Evolutionary conservation across 208 protist genomes (phyloP), one percentile per base, ranked within the genome.

Genomic region (Leishmania guyanensis): DNA sequence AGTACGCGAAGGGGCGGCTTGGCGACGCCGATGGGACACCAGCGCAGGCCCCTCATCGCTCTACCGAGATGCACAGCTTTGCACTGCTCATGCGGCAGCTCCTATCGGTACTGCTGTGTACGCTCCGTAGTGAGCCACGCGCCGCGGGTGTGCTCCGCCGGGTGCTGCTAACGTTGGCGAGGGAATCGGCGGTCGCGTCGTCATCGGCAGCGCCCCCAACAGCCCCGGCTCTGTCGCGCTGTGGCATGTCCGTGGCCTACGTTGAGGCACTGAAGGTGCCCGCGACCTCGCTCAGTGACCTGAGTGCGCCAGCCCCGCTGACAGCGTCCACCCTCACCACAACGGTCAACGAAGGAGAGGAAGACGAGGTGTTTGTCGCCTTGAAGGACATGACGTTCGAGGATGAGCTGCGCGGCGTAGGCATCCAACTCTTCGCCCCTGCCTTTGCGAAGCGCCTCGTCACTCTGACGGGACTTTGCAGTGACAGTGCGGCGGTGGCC

Each of bases 251-350:
- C 0, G 56, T 82, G 29, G 54, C 77, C 39, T 86, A 86, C 66
- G 78, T 86, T 16, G 50, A 86, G 53, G 58, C 82, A 6, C 77
- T 86, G 53, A 86, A 72, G 66, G 78, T 86, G 20, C 82, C 82
- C 1, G 82, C 78, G 5, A 60, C 72, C 3, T 51, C 54, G 12
- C 62, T 86, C 54, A 80, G 77, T 70, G 82, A 86, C 75, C 62
- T 86, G 6, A 64, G 72, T 17, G 78, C 68, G 20, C 82, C 82
- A 5, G 22, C 54, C 3, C 1, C 54, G 26, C 48, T 77, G 51
- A 43, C 69, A 22, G 10, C 20, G 26, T 33, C 50, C 33, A 43
- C 53, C 33, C 72, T 60, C 72, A 20, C 48, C 51, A 39, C 72
- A 22, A 51, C 3, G 16, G 53, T 14, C 76, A 48, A 39, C 64